Conservation (phyloP, 176 grass and related monocot genomes). For the Triticum dicoccoides region DNA sequence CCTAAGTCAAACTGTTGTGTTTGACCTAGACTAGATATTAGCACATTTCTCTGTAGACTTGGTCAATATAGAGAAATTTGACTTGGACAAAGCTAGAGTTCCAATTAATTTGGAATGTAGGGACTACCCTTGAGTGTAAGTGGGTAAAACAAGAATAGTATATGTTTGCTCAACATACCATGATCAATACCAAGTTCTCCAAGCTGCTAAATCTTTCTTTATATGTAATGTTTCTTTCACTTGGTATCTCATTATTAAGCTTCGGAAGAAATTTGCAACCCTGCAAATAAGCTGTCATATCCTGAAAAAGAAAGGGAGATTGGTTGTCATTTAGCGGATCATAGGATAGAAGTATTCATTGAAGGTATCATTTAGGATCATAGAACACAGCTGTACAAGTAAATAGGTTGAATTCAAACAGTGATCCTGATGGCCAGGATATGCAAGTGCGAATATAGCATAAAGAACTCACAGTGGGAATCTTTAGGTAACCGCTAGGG, state of each 20-base stretch:
- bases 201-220: slow-evolving; percentile 88
- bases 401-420: slow-evolving; percentile 6
- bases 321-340: neutral
- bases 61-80: neutral
- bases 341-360: neutral
- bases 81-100: neutral
- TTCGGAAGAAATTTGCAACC: slow-evolving; percentile 96
- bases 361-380: neutral
- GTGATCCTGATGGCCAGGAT: neutral
- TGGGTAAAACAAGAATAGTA: slow-evolving; percentile 2
- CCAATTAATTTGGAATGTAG: neutral
- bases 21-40: neutral
- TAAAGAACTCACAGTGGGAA: slow-evolving; percentile 73
- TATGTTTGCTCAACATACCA: slow-evolving; percentile 56
- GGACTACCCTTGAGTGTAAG: neutral
- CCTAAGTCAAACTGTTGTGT: neutral
- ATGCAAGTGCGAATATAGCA: neutral
- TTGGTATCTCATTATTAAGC: slow-evolving; percentile 87
- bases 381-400: neutral
- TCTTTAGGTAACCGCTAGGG: slow-evolving; percentile 91
- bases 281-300: slow-evolving; percentile 78
- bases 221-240: slow-evolving; percentile 75
- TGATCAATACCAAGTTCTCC: slow-evolving; percentile 83
- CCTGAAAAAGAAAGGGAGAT: slow-evolving; percentile 42
- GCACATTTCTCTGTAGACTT: neutral